Conservation (phyloP, 2,329 filamentous ascomycete genomes). For the Neoscytalidium dimidiatum region DNA sequence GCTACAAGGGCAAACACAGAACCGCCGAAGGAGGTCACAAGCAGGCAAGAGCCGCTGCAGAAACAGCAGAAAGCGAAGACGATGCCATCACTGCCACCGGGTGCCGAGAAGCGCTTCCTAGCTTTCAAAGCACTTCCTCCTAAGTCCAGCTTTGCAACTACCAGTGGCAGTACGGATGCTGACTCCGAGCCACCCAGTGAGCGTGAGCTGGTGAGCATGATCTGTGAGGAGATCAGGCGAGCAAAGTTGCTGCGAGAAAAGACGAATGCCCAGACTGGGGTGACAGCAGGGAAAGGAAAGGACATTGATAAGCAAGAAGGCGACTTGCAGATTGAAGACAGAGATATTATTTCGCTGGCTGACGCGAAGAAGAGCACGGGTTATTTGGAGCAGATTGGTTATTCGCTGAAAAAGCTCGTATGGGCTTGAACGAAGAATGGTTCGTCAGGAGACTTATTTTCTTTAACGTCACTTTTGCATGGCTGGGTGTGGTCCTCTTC, state of each 20-base stretch:
- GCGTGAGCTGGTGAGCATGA: slow-evolving; percentile 59
- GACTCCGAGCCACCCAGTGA: slow-evolving; percentile 45
- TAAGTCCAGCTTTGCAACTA: slow-evolving; percentile 40
- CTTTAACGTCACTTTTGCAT: background rate
- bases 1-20: background rate
- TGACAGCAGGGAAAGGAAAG: slow-evolving; percentile 38
- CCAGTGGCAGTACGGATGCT: slow-evolving; percentile 22
- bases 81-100: slow-evolving; percentile 22
- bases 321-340: slow-evolving; percentile 50
- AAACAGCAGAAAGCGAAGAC: slow-evolving; percentile 25
- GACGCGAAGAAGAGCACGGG: slow-evolving; percentile 88
- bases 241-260: slow-evolving; percentile 53
- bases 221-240: slow-evolving; percentile 77
- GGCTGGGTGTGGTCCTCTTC: background rate
- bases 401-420: slow-evolving; percentile 90
- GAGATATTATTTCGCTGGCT: slow-evolving; percentile 77
- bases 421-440: slow-evolving; percentile 61
- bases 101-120: slow-evolving; percentile 39
- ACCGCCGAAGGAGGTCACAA: background rate
- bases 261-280: slow-evolving; percentile 28
- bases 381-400: slow-evolving; percentile 80
- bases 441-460: background rate
- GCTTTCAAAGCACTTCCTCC: slow-evolving; percentile 60
- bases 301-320: slow-evolving; percentile 25
- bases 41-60: slow-evolving; percentile 9